Conservation (phyloP, 1,284 basidiomycete species). For the Malassezia vespertilionis region DNA sequence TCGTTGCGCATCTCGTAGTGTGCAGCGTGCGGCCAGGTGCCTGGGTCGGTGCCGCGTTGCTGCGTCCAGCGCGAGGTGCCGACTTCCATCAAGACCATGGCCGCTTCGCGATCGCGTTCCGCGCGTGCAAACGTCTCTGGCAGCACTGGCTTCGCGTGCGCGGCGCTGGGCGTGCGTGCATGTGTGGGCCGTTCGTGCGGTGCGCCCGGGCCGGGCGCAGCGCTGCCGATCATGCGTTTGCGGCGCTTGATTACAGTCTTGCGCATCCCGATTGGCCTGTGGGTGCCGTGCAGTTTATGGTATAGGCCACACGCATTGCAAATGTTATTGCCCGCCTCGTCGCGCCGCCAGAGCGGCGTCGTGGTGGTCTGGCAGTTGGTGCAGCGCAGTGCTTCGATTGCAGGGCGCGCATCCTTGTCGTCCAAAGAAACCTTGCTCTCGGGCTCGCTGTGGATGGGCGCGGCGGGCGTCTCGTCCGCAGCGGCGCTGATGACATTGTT, state of each 20-base stretch:
- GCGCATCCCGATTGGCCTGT: conserved; percentile 94
- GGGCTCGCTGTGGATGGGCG: neutral
- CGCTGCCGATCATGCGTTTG: conserved; percentile 67
- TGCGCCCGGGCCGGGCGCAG: neutral
- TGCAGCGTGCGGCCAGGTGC: too few relatives aligned
- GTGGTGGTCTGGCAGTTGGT: conserved; percentile 80
- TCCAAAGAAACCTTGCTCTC: neutral
- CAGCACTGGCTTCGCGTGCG: neutral
- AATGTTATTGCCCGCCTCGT: conserved; percentile 79
- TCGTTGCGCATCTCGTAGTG: neutral
- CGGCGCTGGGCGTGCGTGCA: neutral
- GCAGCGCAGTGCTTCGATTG: conserved; percentile 51
- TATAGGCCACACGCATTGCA: conserved; percentile 83
- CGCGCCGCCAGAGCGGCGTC: conserved; percentile 79
- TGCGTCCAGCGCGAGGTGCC: conserved; percentile 16
- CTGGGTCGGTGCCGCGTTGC: neutral
- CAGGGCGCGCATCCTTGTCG: conserved; percentile 13
- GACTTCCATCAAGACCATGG: conserved; percentile 43
- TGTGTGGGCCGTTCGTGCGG: neutral
- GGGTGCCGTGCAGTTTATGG: conserved; percentile 93
- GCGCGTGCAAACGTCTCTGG: conserved; percentile 19
- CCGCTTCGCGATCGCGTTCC: conserved; percentile 39
- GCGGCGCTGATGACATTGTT: conserved; percentile 26
- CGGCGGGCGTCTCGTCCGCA: neutral
- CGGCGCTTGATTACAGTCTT: conserved; percentile 96